phyloP scores from a whole-genome alignment of 805 yeast genomes.

The Scheffersomyces stipitis region DNA sequence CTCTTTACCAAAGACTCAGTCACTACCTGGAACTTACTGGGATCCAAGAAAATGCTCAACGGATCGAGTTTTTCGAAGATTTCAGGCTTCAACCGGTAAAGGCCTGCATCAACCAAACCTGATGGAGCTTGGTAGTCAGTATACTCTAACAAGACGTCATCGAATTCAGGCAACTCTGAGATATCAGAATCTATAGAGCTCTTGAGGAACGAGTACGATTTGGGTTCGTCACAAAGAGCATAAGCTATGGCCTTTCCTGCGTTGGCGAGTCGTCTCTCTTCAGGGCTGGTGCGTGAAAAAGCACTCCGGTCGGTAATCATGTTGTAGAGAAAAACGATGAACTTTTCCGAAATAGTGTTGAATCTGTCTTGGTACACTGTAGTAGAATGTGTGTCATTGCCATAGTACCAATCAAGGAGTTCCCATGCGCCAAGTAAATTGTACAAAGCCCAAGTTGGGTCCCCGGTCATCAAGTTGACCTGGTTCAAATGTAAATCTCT shows the following conservation, averaged over 20 bases:
- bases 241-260: constrained; percentile 49
- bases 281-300: constrained; percentile 23
- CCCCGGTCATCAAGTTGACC: constrained; percentile 37
- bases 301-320: constrained; percentile 38
- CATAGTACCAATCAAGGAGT: constrained; percentile 48
- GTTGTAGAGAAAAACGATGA: constrained; percentile 45
- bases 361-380: constrained; percentile 52
- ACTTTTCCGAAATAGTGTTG: constrained; percentile 41
- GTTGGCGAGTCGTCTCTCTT: constrained; percentile 22
- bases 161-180: constrained; percentile 42
- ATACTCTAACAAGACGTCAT: constrained; percentile 54
- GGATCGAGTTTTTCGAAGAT: constrained; percentile 62
- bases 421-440: constrained; percentile 59
- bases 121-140: constrained; percentile 66
- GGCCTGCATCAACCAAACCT: constrained; percentile 57
- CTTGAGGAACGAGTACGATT: constrained; percentile 51
- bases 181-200: constrained; percentile 23
- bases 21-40: constrained; percentile 51
- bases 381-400: constrained; percentile 27
- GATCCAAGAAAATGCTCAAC: constrained; percentile 47
- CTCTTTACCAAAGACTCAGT: constrained; percentile 46
- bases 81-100: constrained; percentile 65
- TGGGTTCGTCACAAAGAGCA: constrained; percentile 50
- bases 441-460: constrained; percentile 33
- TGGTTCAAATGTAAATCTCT: constrained; percentile 51